Percentiles rank a stretch among this genome's conserved stretches.
These are phyloP conservation scores for Leccinum longicurvipes DNA, from an alignment of 768 basidiomycete genomes.

Conservation along the genomic window DNA sequence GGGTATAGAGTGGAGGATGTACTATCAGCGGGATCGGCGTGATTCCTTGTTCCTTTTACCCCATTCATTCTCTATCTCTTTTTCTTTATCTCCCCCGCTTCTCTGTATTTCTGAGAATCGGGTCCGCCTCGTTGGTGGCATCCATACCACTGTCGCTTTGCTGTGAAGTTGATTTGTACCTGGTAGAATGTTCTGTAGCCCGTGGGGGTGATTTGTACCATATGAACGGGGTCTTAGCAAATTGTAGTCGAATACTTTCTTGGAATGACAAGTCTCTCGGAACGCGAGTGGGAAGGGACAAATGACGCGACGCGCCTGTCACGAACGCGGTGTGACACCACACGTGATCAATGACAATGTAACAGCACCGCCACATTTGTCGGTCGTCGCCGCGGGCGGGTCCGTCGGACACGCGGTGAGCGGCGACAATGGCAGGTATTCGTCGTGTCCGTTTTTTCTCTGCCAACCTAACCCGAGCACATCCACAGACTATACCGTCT, in stretches of 20 bases:
- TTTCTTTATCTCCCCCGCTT: not conserved
- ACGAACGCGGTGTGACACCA: conserved; percentile 28
- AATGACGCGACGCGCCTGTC: conserved; percentile 24
- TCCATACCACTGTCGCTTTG: conserved; percentile 19
- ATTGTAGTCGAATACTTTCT: conserved; percentile 18
- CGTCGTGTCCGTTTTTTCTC: not conserved
- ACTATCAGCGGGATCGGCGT: conserved; percentile 12
- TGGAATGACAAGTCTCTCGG: conserved; percentile 8
- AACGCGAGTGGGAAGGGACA: not conserved
- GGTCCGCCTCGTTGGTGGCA: conserved; percentile 6
- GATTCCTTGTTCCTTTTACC: conserved; percentile 8
- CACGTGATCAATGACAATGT: conserved; percentile 24
- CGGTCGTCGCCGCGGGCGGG: not conserved
- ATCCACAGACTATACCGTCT: conserved; percentile 67
- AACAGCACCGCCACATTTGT: conserved; percentile 18
- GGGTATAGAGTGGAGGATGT: conserved; percentile 18
- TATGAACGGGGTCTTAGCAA: conserved; percentile 15
- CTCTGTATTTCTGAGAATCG: conserved; percentile 19
- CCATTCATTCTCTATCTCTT: conserved; percentile 1
- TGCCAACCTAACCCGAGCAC: not conserved
- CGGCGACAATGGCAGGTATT: conserved; percentile 20
- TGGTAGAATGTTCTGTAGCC: conserved; percentile 13
- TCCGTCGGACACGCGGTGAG: not conserved
- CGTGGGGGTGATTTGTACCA: conserved; percentile 20
- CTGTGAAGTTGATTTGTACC: conserved; percentile 21